These are phyloP conservation scores for Calocybe gangraenosa DNA, from an alignment of 768 basidiomycete species.

Conservation along the genomic window DNA sequence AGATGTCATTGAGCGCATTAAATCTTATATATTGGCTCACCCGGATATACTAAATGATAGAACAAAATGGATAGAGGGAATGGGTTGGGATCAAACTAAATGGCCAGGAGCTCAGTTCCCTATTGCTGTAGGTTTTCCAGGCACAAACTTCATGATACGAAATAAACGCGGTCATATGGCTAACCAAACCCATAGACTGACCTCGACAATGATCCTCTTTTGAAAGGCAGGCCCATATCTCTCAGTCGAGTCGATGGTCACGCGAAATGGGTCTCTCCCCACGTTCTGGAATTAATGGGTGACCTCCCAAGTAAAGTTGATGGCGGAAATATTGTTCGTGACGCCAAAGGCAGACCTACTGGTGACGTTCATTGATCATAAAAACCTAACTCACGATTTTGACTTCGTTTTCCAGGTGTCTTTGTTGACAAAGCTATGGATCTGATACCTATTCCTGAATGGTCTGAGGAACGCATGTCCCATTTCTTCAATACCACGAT, in stretches of 20 bases:
- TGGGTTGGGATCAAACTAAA: conserved; percentile 93
- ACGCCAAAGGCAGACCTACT: conserved; percentile 58
- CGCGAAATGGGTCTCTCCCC: conserved; percentile 80
- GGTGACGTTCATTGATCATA: conserved; percentile 31
- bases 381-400: background rate
- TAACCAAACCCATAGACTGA: conserved; percentile 47
- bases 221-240: conserved; percentile 67
- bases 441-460: conserved; percentile 63
- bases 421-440: conserved; percentile 88
- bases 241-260: conserved; percentile 80
- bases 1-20: conserved; percentile 66
- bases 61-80: conserved; percentile 72
- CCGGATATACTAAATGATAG: conserved; percentile 52
- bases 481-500: conserved; percentile 61
- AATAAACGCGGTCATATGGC: background rate
- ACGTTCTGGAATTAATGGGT: conserved; percentile 61
- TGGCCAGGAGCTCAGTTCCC: conserved; percentile 68
- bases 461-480: conserved; percentile 55
- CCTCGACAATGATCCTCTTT: conserved; percentile 62
- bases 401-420: conserved; percentile 39
- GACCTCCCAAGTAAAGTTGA: conserved; percentile 58
- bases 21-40: conserved; percentile 51
- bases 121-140: conserved; percentile 48
- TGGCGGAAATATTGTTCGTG: conserved; percentile 74
- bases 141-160: too few relatives aligned